Base-by-base conservation (phyloP, 2,329 filamentous ascomycete genomes). In the Mollisiaceae sp. region DNA sequence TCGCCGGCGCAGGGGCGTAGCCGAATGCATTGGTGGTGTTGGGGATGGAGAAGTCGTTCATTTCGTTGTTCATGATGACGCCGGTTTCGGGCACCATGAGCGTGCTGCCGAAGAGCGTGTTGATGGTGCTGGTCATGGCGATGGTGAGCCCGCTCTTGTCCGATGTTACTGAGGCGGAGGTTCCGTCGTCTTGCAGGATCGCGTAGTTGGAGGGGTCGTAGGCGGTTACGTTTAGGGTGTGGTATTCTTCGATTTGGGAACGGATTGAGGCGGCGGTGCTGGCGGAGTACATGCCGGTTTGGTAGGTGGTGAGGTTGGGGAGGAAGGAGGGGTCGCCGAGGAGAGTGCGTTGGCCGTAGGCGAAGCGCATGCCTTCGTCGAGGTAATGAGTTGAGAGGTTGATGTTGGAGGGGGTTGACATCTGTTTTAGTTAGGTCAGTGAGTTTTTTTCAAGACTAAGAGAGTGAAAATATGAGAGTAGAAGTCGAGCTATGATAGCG, bases 31-130 rank as follows among this genome's bases (percentile, higher is more conserved):
- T 91, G n/a, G 80, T 83, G 0, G 79, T 79, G 59, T 83, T 83
- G 1, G 89, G 89, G 64, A 90, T 88, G 36, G 83, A 86, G 78
- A 91, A 91, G 73, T 90, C 88, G 81, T 86, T 82, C 84, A 86
- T 86, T 69, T 86, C 82, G 68, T 85, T 82, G 70, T 86, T 86
- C 86, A 91, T 88, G 60, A 91, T 89, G 8, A 91, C 80, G n/a
- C 89, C 89, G 0, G 89, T 91, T 70, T 90, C 87, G 0, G 89
- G 88, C 1, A 74, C 39, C 57, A 63, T 83, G 62, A 91, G 70
- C 36, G 82, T 79, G 63, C 83, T 87, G 57, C 89, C 89, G 69
- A 91, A 91, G 2, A 89, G 79, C 2, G 89, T 80, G 73, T 91
- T 91, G 64, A 91, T 79, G 0, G 89, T 91, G 1, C 86, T 89